A percentile compares a stretch with the other conserved stretches of the same genome.
These are phyloP conservation scores for Rhinocladiella similis DNA, from an alignment of 2,329 filamentous ascomycete genomes.

Conservation along the genomic window DNA sequence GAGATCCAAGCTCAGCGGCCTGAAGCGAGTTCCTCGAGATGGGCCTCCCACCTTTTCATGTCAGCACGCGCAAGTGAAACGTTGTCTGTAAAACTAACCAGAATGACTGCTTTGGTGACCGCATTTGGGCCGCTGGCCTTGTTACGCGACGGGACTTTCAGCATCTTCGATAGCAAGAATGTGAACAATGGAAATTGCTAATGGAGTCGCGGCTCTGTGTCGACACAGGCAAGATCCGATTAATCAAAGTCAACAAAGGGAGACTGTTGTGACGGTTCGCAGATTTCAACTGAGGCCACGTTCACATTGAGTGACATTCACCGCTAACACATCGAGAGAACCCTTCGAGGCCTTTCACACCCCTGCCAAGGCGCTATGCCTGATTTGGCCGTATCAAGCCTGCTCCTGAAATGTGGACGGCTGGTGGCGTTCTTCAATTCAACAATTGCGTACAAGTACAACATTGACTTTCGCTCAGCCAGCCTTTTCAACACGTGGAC, in stretches of 20 bases:
- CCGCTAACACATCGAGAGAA: constrained; percentile 7
- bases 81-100: constrained; percentile 59
- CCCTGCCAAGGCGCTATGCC: constrained; percentile 8
- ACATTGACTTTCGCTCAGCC: constrained; percentile 4
- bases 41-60: constrained; percentile 75
- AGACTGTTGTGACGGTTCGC: neutral
- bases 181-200: too few relatives aligned
- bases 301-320: constrained; percentile 2
- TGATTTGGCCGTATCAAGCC: neutral
- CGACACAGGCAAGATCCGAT: too few relatives aligned
- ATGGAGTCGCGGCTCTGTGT: neutral
- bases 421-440: neutral
- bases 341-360: neutral
- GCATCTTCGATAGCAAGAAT: constrained; percentile 34
- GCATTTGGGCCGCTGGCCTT: constrained; percentile 46
- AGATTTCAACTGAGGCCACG: constrained; percentile 15
- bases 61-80: constrained; percentile 33
- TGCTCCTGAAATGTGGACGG: constrained; percentile 2
- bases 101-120: constrained; percentile 88
- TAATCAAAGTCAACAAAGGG: neutral
- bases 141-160: constrained; percentile 45
- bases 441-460: neutral
- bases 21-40: constrained; percentile 91
- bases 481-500: constrained; percentile 13
- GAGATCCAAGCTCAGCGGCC: constrained; percentile 90